Evolutionary conservation across 495 filamentous ascomycete genomes (phyloP).

Genomic region (Aspergillus ellipticus): DNA sequence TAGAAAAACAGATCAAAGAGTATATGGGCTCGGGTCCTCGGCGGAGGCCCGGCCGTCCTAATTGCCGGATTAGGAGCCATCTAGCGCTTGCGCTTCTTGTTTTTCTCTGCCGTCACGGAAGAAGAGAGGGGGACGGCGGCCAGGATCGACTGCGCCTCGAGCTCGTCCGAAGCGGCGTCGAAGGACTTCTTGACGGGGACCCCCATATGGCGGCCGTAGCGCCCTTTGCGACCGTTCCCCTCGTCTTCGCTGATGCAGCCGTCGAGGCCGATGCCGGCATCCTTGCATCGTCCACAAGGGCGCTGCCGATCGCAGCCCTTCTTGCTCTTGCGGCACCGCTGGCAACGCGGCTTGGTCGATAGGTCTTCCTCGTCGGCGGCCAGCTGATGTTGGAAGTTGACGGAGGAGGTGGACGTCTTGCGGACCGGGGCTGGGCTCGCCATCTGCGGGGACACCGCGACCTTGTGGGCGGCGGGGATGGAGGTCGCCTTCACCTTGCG

Average conservation of each 20-base stretch:
- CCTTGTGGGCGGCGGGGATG: slow-evolving; percentile 36
- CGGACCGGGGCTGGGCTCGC: slow-evolving; percentile 64
- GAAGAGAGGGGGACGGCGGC: slow-evolving; percentile 31
- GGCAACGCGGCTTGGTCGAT: slow-evolving; percentile 92
- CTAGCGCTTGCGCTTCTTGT: slow-evolving; percentile 71
- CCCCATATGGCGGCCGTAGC: slow-evolving; percentile 94
- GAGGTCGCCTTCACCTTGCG: slow-evolving; percentile 58
- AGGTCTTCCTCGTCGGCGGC: slow-evolving; percentile 84
- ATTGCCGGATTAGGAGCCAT: not conserved
- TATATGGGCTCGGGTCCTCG: not conserved
- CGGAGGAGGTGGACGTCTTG: slow-evolving; percentile 67
- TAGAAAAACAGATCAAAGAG: not conserved
- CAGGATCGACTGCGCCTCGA: slow-evolving; percentile 30
- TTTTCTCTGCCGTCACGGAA: slow-evolving; percentile 48
- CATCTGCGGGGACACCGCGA: slow-evolving; percentile 62
- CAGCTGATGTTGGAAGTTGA: slow-evolving; percentile 66
- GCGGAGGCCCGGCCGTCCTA: not conserved
- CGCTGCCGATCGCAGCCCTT: slow-evolving; percentile 97
- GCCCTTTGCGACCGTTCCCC: slow-evolving; percentile 91
- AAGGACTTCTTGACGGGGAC: slow-evolving; percentile 76
- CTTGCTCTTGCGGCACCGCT: slow-evolving; percentile 98
- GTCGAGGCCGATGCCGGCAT: slow-evolving; percentile 88
- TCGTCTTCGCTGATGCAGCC: slow-evolving; percentile 96
- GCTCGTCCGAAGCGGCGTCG: slow-evolving; percentile 25
- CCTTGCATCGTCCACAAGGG: slow-evolving; percentile 90